Evolutionary conservation across 495 filamentous ascomycete genomes (phyloP), one percentile per base, ranked within the genome.

Genomic region (Margaritispora aquatica): DNA sequence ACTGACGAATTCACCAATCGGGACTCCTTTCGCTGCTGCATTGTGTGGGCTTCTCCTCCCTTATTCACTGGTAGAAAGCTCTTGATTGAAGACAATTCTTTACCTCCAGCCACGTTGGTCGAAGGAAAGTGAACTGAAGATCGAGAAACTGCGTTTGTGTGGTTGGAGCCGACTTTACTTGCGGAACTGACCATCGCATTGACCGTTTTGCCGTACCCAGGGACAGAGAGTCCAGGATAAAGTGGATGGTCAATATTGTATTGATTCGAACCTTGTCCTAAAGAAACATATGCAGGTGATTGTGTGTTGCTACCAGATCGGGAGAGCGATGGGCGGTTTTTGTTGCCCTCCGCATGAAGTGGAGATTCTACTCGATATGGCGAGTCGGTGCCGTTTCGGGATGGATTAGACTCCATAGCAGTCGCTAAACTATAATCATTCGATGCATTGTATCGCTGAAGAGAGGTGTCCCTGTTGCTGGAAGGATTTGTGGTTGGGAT

Each of bases 61-160:
- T 64, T 64, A 51, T 60, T 64, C 27, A 65, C 58, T 8, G 62
- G 48, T 11, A 61, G 19, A 24, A 65, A 65, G 19, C 55, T 54
- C 31, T 65, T 61, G 54, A 65, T 61, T 2, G 26, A 31, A 26
- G 58, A 38, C 29, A n/a, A n/a, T 36, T 55, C 51, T n/a, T 21
- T 61, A 10, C 10, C 4, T 44, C 38, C 10, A 10, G 10, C 38
- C 19, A 17, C 38, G 17, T n/a, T 44, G 15, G 3, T 44, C 3
- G 38, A 8, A 8, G 38, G 2, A n/a, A 17, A 44, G 38, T n/a
- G 38, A 8, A 8, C 38, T 15, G 38, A n/a, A n/a, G 19, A 17
- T 44, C 38, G 38, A 44, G 38, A n/a, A 9, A 17, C 38, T 10
- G 38, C 3, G 3, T 3, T 44, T 9, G 17, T 44, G 19, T 7